These are phyloP conservation scores for Naganishia albida DNA, from an alignment of 1,284 basidiomycete genomes.

Conservation along the genomic window DNA sequence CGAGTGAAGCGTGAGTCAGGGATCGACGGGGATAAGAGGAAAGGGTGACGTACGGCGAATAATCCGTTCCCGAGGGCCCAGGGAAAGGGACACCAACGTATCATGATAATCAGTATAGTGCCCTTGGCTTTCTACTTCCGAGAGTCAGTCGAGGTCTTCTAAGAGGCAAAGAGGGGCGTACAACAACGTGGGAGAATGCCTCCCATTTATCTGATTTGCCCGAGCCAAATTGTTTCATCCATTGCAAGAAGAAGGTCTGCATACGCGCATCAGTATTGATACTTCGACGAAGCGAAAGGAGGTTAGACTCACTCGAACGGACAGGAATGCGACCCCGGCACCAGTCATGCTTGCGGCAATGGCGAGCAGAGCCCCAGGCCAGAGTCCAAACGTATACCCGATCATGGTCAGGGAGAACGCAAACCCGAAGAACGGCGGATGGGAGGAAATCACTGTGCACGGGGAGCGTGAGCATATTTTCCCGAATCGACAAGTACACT, in stretches of 20 bases:
- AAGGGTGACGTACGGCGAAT: slow-evolving; percentile 47
- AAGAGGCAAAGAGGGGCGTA: slow-evolving; percentile 11
- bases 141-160: no score
- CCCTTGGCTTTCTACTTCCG: slow-evolving; percentile 38
- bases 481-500: no score
- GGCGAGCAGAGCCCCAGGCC: slow-evolving; percentile 48
- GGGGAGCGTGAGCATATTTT: not conserved
- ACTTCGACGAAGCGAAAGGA: not conserved
- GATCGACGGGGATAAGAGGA: not conserved
- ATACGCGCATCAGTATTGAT: no score
- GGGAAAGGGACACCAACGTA: slow-evolving; percentile 52
- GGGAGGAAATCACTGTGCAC: slow-evolving; percentile 47
- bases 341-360: slow-evolving; percentile 44
- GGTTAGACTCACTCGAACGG: slow-evolving; percentile 44
- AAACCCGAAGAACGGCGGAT: slow-evolving; percentile 53
- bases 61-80: slow-evolving; percentile 53
- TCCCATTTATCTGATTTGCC: slow-evolving; percentile 50
- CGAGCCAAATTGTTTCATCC: slow-evolving; percentile 43
- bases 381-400: slow-evolving; percentile 52
- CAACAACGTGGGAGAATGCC: slow-evolving; percentile 53
- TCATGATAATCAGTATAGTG: slow-evolving; percentile 51
- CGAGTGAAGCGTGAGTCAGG: not conserved
- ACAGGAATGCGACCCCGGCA: slow-evolving; percentile 47
- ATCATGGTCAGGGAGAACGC: slow-evolving; percentile 50
- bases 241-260: slow-evolving; percentile 50